phyloP scores from a whole-genome alignment of 495 filamentous ascomycete genomes.

The Hypomontagnella monticulosa region DNA sequence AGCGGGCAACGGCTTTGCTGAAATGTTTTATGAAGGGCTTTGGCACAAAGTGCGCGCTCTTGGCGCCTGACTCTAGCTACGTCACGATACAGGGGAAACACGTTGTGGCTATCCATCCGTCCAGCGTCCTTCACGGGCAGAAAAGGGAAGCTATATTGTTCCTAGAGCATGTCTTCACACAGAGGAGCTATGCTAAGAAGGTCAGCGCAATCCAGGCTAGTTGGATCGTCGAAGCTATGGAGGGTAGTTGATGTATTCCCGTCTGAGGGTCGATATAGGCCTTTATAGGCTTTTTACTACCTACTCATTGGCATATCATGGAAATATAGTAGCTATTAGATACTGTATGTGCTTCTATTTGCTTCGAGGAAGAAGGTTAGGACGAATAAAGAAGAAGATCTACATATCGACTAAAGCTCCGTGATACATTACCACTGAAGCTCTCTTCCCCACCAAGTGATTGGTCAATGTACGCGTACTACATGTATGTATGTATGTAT shows the following conservation, averaged over 20 bases:
- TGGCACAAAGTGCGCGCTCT: slow-evolving; percentile 79
- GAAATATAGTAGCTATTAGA: no score
- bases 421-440: neutral
- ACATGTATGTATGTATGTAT: neutral
- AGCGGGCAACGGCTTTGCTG: slow-evolving; percentile 67
- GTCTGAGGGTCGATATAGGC: neutral
- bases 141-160: slow-evolving; percentile 96
- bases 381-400: no score
- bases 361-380: no score
- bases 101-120: slow-evolving; percentile 87
- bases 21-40: slow-evolving; percentile 87
- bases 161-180: slow-evolving; percentile 94
- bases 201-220: slow-evolving; percentile 87
- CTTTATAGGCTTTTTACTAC: no score
- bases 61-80: slow-evolving; percentile 87
- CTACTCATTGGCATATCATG: neutral
- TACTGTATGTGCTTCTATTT: neutral
- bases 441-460: neutral
- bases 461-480: neutral
- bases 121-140: slow-evolving; percentile 82
- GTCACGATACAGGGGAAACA: slow-evolving; percentile 85
- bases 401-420: neutral
- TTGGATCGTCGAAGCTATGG: slow-evolving; percentile 81
- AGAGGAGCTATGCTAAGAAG: slow-evolving; percentile 86
- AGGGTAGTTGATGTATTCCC: slow-evolving; percentile 32